Evolutionary conservation across 495 filamentous ascomycete genomes (phyloP).

Genomic region (Aeminium ludgeri): DNA sequence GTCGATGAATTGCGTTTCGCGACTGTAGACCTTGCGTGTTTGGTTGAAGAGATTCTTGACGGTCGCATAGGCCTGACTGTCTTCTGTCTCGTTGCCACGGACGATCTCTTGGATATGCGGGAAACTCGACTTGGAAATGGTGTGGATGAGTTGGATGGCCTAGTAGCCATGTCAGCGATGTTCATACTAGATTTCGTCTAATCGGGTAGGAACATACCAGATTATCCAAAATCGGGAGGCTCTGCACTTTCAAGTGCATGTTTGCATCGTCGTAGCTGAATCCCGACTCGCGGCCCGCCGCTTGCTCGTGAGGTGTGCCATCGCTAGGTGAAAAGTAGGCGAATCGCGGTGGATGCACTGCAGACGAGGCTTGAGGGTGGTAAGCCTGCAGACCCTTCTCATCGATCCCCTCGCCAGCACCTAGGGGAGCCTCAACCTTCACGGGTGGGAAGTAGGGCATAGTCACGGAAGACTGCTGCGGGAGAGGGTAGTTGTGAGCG

Average conservation of each 20-base stretch:
- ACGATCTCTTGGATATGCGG: slow-evolving; percentile 58
- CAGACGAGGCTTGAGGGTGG: background rate
- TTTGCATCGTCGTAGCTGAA: slow-evolving; percentile 30
- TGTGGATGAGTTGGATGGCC: slow-evolving; percentile 54
- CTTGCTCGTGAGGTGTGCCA: background rate
- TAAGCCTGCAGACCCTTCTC: background rate
- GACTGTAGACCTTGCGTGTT: slow-evolving; percentile 63
- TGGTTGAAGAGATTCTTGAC: slow-evolving; percentile 68
- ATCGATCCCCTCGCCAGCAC: background rate
- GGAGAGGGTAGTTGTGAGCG: background rate
- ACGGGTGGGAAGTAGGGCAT: slow-evolving; percentile 2
- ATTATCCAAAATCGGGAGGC: slow-evolving; percentile 56
- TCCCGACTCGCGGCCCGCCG: background rate
- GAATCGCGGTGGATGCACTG: background rate
- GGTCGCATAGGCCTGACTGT: slow-evolving; percentile 62
- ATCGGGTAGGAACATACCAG: too few relatives aligned
- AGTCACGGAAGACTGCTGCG: background rate
- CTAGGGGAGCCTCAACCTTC: background rate
- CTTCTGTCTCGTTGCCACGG: slow-evolving; percentile 55
- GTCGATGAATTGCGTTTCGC: slow-evolving; percentile 51
- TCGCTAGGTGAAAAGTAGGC: background rate
- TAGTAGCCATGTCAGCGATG: slow-evolving; percentile 16
- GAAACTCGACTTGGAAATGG: slow-evolving; percentile 51
- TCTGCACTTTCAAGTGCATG: slow-evolving; percentile 46
- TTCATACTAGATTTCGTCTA: too few relatives aligned